Conservation (phyloP, 441 rosid species). For the Euphorbia schlechtendalii region DNA sequence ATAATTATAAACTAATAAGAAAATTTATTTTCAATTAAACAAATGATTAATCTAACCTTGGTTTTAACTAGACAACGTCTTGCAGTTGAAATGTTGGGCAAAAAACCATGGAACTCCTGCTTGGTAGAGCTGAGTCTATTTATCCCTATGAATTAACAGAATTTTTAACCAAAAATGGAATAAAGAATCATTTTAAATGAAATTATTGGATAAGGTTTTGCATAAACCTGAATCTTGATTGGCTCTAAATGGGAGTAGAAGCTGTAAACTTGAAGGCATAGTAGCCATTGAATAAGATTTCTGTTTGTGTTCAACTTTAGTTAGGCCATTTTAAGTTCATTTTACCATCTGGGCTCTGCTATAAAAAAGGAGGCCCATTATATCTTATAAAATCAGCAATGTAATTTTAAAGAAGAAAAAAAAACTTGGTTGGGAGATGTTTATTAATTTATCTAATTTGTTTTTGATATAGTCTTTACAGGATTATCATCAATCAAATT, state of each 20-base stretch:
- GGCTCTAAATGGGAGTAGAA: slow-evolving; percentile 7
- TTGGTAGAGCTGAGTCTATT: neutral
- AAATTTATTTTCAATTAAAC: neutral
- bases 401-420: too few relatives aligned
- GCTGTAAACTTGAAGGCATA: slow-evolving; percentile 19
- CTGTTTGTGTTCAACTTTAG: too few relatives aligned
- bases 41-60: slow-evolving; percentile 22
- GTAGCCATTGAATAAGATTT: slow-evolving; percentile 22
- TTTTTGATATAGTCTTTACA: too few relatives aligned
- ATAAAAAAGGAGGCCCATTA: too few relatives aligned
- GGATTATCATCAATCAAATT: too few relatives aligned
- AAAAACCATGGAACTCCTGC: slow-evolving; percentile 7
- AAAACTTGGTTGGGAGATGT: too few relatives aligned
- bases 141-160: slow-evolving; percentile 12
- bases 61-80: slow-evolving; percentile 14
- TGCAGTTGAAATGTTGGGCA: neutral
- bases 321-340: too few relatives aligned
- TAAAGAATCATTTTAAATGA: neutral
- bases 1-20: neutral
- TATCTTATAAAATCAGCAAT: too few relatives aligned
- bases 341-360: too few relatives aligned
- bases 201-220: neutral
- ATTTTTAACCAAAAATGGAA: neutral
- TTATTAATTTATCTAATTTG: too few relatives aligned
- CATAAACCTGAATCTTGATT: slow-evolving; percentile 21